Percentiles rank a stretch among this genome's conserved stretches.
Conservation (phyloP, 169 alveolate genomes). For the Plasmodium gaboni region DNA sequence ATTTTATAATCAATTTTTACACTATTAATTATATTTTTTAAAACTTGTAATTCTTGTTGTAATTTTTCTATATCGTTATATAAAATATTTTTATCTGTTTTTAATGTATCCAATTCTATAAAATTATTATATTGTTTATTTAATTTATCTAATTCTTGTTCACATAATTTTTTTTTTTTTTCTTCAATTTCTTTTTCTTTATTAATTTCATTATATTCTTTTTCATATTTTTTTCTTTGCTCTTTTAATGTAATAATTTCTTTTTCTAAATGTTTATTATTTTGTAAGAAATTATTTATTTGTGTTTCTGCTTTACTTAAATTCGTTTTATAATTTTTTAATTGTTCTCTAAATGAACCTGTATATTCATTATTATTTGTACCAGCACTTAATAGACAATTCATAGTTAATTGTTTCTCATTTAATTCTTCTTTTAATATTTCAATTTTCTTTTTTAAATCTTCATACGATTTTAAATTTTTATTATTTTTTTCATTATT, state of each 20-base stretch:
- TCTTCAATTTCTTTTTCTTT: constrained; percentile 78
- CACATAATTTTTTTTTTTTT: constrained; percentile 74
- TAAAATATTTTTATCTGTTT: constrained; percentile 70
- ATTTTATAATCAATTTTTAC: constrained; percentile 40
- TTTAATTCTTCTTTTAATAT: constrained; percentile 45
- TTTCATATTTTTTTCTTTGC: constrained; percentile 76
- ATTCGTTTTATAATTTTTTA: constrained; percentile 68
- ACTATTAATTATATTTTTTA: constrained; percentile 47
- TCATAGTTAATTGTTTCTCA: constrained; percentile 49
- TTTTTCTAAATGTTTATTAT: constrained; percentile 71
- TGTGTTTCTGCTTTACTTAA: constrained; percentile 67
- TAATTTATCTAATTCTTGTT: constrained; percentile 74
- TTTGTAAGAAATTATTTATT: constrained; percentile 67
- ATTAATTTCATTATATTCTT: constrained; percentile 73
- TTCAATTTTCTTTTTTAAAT: constrained; percentile 38
- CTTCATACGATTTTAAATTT: constrained; percentile 44
- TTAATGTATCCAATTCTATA: constrained; percentile 52
- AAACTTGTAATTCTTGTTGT: constrained; percentile 34
- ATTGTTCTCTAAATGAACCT: constrained; percentile 81
- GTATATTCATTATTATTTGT: constrained; percentile 56
- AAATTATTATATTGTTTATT: constrained; percentile 53
- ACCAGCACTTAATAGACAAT: constrained; percentile 64
- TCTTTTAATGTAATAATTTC: constrained; percentile 70
- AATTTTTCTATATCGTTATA: constrained; percentile 66
- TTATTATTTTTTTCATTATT: constrained; percentile 73